A percentile compares a stretch with the other conserved stretches of the same genome.
Conservation (phyloP, 441 rosid species). For the Eruca vesicaria region DNA sequence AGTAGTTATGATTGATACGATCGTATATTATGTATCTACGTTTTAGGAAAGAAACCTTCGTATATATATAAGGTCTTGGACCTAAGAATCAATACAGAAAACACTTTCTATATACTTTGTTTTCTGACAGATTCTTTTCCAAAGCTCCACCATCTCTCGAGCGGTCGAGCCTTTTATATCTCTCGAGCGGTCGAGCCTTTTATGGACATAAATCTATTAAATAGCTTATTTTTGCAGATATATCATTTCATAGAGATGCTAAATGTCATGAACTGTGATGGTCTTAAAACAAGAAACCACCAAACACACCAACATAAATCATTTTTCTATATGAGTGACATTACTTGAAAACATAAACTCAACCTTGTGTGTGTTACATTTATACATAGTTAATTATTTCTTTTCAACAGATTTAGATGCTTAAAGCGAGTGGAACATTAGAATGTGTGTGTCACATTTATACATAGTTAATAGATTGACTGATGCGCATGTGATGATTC, state of each 20-base stretch:
- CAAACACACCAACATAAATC: conserved; percentile 16
- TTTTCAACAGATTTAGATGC: background rate
- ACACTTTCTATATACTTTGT: no score
- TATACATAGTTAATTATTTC: background rate
- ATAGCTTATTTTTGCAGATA: background rate
- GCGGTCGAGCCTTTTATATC: background rate
- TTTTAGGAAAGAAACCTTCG: no score
- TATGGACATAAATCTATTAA: background rate
- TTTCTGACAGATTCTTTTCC: no score
- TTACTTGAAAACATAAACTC: background rate
- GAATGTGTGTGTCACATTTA: no score
- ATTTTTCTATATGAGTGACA: background rate
- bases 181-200: background rate
- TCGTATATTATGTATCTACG: no score
- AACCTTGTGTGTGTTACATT: background rate
- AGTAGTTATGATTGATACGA: no score
- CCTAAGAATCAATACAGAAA: no score
- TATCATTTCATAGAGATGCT: conserved; percentile 24
- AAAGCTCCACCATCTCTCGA: background rate
- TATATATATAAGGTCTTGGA: no score
- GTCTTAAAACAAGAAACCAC: conserved; percentile 20
- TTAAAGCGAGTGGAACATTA: background rate
- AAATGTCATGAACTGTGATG: conserved; percentile 15
- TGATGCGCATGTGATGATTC: background rate
- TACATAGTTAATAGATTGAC: background rate